Conservation (phyloP, 2,329 filamentous ascomycete genomes). For the Sporothrix curviconia region DNA sequence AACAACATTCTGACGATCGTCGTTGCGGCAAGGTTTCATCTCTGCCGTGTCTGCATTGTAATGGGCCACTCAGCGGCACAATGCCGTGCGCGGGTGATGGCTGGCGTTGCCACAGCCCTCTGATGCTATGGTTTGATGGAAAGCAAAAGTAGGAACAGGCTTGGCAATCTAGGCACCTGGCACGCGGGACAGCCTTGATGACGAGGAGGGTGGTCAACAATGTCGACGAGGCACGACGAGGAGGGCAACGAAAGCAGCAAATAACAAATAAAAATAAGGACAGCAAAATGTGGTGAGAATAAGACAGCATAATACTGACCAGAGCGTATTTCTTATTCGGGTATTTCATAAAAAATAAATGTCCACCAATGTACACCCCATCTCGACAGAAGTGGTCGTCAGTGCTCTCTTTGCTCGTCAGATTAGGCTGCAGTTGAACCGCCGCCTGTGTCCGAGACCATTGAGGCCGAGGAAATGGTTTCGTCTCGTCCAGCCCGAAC, state of each 20-base stretch:
- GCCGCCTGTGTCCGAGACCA: conserved; percentile 14
- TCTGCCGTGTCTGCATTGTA: conserved; percentile 2
- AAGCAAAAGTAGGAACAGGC: background rate
- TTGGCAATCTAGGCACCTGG: background rate
- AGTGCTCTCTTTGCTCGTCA: conserved; percentile 59
- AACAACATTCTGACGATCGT: no score
- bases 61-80: background rate
- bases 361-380: conserved; percentile 30
- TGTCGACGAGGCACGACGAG: no score
- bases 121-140: no score
- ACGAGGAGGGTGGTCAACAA: no score
- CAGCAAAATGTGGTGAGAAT: background rate
- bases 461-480: background rate
- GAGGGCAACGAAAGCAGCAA: background rate
- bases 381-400: conserved; percentile 32
- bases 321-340: background rate
- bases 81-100: background rate
- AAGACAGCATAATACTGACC: conserved; percentile 14
- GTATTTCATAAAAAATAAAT: conserved; percentile 25
- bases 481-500: conserved; percentile 1
- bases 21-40: conserved; percentile 6
- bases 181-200: no score
- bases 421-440: conserved; percentile 13
- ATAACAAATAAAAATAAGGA: background rate
- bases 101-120: no score